These are phyloP conservation scores for Calonectria pteridis DNA, from an alignment of 2,329 filamentous ascomycete genomes.

Conservation along the genomic window DNA sequence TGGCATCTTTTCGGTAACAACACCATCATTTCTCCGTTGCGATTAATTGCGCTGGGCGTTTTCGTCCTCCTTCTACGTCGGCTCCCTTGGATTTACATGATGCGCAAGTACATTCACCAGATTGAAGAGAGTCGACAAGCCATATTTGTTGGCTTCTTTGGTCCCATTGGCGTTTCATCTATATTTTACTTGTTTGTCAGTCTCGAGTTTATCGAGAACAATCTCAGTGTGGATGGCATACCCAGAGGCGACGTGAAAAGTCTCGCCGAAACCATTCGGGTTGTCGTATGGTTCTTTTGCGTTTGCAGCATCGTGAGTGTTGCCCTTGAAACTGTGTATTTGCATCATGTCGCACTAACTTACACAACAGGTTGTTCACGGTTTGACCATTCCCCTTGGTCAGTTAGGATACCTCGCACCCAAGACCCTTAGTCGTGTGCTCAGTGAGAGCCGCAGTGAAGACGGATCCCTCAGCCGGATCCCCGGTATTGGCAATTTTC, in stretches of 20 bases:
- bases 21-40: slow-evolving; percentile 77
- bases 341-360: fast-evolving
- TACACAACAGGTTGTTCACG: slow-evolving; percentile 72
- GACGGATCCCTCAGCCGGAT: not conserved
- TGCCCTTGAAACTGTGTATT: fast-evolving
- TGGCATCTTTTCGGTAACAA: slow-evolving; percentile 79
- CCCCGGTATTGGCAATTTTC: not conserved
- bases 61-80: slow-evolving; percentile 83
- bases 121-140: slow-evolving; percentile 82
- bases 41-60: slow-evolving; percentile 79
- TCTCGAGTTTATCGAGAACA: slow-evolving; percentile 75
- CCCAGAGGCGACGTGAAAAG: slow-evolving; percentile 74
- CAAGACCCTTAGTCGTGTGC: slow-evolving; percentile 63
- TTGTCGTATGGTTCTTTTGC: slow-evolving; percentile 88
- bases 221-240: slow-evolving; percentile 66
- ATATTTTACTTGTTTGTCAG: slow-evolving; percentile 91
- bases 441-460: slow-evolving; percentile 42
- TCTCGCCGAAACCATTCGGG: slow-evolving; percentile 74
- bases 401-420: slow-evolving; percentile 75
- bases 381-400: slow-evolving; percentile 82
- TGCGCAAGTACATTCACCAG: slow-evolving; percentile 83
- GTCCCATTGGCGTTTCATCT: slow-evolving; percentile 90
- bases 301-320: slow-evolving; percentile 83
- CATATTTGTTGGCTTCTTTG: slow-evolving; percentile 91
- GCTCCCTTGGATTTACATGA: slow-evolving; percentile 78